These are phyloP conservation scores for Stephania yunnanensis DNA, from an alignment of 164 flowering plant genomes.

Conservation along the genomic window DNA sequence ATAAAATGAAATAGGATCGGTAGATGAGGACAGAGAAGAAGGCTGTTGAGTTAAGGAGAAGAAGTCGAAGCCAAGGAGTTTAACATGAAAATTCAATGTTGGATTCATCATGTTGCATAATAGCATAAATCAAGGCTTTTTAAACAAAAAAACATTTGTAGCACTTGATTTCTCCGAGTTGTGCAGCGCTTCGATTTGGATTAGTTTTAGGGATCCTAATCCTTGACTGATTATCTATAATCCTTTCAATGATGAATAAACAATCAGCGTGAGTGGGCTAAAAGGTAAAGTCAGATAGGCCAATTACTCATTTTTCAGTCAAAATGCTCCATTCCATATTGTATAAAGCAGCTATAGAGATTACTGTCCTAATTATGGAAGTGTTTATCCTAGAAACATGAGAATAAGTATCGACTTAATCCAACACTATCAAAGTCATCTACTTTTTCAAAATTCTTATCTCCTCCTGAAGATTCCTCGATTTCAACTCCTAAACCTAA, in stretches of 20 bases:
- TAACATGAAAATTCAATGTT: conserved; percentile 40
- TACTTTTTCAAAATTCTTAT: no score
- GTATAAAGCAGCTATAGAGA: no score
- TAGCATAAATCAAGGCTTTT: neutral
- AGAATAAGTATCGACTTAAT: no score
- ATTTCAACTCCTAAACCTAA: no score
- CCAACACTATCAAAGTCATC: no score
- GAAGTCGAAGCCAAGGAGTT: conserved; percentile 70
- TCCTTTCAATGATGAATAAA: neutral
- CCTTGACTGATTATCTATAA: neutral
- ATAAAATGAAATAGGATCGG: conserved; percentile 17
- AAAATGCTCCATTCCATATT: neutral
- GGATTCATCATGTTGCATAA: conserved; percentile 18
- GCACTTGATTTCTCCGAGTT: neutral
- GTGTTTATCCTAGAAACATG: no score
- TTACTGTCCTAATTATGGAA: no score
- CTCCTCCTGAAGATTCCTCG: no score
- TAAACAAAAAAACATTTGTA: neutral
- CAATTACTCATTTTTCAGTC: neutral
- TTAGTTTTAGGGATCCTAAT: neutral
- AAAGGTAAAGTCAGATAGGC: neutral
- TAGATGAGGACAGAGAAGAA: conserved; percentile 18
- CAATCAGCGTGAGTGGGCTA: neutral
- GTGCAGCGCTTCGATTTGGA: neutral
- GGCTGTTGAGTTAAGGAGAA: conserved; percentile 35